phyloP scores from a whole-genome alignment of 768 basidiomycete species.

The Mycena haematopus region DNA sequence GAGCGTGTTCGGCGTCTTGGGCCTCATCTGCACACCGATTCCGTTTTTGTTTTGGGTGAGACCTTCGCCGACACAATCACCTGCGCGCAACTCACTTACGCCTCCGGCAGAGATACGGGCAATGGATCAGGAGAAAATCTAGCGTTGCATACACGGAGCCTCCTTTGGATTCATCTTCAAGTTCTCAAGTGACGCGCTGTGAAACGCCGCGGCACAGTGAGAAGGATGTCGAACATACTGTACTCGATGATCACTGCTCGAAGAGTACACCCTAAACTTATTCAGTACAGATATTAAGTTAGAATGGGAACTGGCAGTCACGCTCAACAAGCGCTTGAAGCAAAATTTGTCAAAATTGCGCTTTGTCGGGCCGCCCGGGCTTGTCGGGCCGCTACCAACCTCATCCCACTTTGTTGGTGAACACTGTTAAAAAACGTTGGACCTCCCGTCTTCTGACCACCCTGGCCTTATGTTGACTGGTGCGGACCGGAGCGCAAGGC shows the following conservation, averaged over 20 bases:
- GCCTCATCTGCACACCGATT: slow-evolving; percentile 59
- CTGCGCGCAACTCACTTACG: slow-evolving; percentile 14
- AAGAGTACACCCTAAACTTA: slow-evolving; percentile 14
- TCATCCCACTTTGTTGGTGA: too few relatives aligned
- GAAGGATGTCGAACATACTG: slow-evolving; percentile 23
- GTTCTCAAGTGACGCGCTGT: slow-evolving; percentile 16
- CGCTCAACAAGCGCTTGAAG: too few relatives aligned
- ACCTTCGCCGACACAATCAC: background rate
- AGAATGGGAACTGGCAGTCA: too few relatives aligned
- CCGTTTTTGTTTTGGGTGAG: slow-evolving; percentile 63
- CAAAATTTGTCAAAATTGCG: too few relatives aligned
- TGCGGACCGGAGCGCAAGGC: slow-evolving; percentile 10
- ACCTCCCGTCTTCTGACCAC: slow-evolving; percentile 13
- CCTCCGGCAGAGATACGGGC: slow-evolving; percentile 54
- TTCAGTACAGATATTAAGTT: slow-evolving; percentile 12
- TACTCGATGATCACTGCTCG: slow-evolving; percentile 9
- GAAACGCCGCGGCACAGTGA: slow-evolving; percentile 23
- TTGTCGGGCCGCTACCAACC: too few relatives aligned
- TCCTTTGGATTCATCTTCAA: slow-evolving; percentile 14
- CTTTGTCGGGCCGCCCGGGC: too few relatives aligned
- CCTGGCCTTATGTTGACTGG: background rate
- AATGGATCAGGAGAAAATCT: slow-evolving; percentile 53
- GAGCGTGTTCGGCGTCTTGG: slow-evolving; percentile 59
- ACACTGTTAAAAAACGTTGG: too few relatives aligned
- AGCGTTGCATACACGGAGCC: slow-evolving; percentile 50